Evolutionary conservation across 805 yeast genomes (phyloP).

Genomic region (Yueomyces sinensis): DNA sequence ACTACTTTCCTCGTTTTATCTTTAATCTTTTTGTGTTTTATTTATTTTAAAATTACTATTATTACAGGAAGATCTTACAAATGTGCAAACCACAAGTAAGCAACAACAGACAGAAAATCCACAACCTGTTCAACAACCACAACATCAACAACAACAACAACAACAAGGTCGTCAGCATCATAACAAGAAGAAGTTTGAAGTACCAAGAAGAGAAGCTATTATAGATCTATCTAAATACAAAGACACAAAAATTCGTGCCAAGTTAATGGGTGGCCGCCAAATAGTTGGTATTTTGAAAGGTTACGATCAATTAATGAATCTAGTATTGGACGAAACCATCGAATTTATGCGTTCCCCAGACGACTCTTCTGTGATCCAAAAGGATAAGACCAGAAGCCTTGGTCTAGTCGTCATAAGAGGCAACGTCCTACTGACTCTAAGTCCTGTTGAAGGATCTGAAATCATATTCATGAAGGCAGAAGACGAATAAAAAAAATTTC

Average conservation of each 20-base stretch:
- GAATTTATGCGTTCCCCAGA: conserved; percentile 57
- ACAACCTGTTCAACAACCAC: too few relatives aligned
- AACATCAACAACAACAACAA: neutral
- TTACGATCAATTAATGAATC: conserved; percentile 66
- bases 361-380: conserved; percentile 35
- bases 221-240: conserved; percentile 65
- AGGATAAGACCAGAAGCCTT: conserved; percentile 48
- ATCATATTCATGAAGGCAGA: conserved; percentile 16
- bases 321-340: conserved; percentile 56
- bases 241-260: conserved; percentile 61
- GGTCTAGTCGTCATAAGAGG: conserved; percentile 83
- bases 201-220: conserved; percentile 87
- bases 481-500: too few relatives aligned
- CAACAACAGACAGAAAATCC: too few relatives aligned
- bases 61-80: too few relatives aligned
- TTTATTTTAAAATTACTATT: too few relatives aligned
- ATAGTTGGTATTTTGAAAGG: conserved; percentile 77
- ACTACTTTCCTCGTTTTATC: too few relatives aligned
- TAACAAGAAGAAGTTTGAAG: conserved; percentile 34
- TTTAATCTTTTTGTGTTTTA: too few relatives aligned
- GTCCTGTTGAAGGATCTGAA: conserved; percentile 24
- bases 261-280: conserved; percentile 76
- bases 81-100: too few relatives aligned
- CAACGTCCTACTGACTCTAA: conserved; percentile 43
- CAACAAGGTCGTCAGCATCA: conserved; percentile 7